These are phyloP conservation scores for Skeletonema tropicum DNA, from an alignment of 108 stramenopile genomes.

Conservation along the genomic window DNA sequence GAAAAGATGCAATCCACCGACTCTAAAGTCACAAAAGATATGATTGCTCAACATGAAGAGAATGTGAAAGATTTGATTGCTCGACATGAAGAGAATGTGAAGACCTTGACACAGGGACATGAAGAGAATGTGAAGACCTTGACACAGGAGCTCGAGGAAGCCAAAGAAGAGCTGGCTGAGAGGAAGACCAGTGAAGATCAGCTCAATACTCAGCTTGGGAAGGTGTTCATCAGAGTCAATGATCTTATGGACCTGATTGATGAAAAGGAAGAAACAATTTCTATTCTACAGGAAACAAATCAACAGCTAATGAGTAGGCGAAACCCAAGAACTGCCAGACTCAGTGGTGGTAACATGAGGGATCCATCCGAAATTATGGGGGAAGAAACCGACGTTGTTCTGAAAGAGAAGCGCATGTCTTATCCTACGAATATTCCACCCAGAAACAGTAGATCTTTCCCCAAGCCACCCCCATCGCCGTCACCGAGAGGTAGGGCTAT, in stretches of 20 bases:
- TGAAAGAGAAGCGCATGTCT: background rate
- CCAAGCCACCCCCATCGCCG: background rate
- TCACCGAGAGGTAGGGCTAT: background rate
- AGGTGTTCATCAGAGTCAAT: background rate
- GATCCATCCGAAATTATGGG: background rate
- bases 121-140: constrained; percentile 22
- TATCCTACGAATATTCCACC: background rate
- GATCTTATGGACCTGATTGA: background rate
- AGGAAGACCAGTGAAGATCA: constrained; percentile 47
- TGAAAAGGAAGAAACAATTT: background rate
- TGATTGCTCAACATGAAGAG: constrained; percentile 17
- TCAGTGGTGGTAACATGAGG: background rate
- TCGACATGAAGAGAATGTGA: constrained; percentile 3
- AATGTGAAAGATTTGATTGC: background rate
- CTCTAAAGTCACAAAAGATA: constrained; percentile 29
- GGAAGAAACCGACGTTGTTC: background rate
- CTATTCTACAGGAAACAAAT: background rate
- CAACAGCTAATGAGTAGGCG: background rate
- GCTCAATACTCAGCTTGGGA: constrained; percentile 46
- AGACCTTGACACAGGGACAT: constrained; percentile 29
- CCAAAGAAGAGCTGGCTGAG: constrained; percentile 54
- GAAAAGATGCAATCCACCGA: constrained; percentile 33
- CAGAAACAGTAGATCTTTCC: background rate
- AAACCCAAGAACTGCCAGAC: background rate
- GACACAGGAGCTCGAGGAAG: constrained; percentile 36